Conservation (phyloP, 371 early-diverging fungal genomes). For the Chytridium lagenaria region DNA sequence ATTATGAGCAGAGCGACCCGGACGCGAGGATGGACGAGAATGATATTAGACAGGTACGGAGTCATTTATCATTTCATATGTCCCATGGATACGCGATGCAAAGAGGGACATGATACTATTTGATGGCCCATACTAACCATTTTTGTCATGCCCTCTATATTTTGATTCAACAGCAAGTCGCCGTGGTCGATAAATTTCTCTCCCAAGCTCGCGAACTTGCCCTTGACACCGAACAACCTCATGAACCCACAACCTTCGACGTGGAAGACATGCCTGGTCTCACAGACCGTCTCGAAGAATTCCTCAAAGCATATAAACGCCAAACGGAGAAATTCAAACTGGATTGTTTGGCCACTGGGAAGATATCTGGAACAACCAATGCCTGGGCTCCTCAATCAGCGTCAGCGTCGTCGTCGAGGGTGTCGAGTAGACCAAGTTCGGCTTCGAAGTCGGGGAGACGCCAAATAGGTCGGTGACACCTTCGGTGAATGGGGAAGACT, state of each 20-base stretch:
- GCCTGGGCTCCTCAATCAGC: slow-evolving; percentile 21
- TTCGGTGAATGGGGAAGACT: not conserved
- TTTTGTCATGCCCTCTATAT: too few relatives aligned
- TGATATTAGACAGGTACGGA: slow-evolving; percentile 5
- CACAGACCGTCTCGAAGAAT: slow-evolving; percentile 20
- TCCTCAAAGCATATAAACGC: slow-evolving; percentile 27
- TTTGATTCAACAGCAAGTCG: slow-evolving; percentile 37
- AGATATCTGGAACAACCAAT: slow-evolving; percentile 13
- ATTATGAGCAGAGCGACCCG: slow-evolving; percentile 16
- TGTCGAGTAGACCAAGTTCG: slow-evolving; percentile 22
- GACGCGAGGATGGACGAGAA: slow-evolving; percentile 2
- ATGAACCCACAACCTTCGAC: not conserved
- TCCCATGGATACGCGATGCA: too few relatives aligned
- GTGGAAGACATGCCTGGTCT: slow-evolving; percentile 12
- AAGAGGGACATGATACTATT: too few relatives aligned
- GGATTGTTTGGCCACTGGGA: slow-evolving; percentile 16
- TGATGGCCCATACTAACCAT: too few relatives aligned
- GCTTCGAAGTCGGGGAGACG: slow-evolving; percentile 9
- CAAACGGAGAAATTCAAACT: slow-evolving; percentile 31
- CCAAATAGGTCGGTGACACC: not conserved
- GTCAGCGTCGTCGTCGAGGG: slow-evolving; percentile 5
- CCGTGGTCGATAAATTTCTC: slow-evolving; percentile 28
- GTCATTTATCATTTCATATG: not conserved
- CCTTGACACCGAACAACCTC: slow-evolving; percentile 11
- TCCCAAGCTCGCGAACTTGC: slow-evolving; percentile 27